Evolutionary conservation across 2,329 filamentous ascomycete species (phyloP), one percentile per base, ranked within the genome.

Genomic region (Penicillium sp.): DNA sequence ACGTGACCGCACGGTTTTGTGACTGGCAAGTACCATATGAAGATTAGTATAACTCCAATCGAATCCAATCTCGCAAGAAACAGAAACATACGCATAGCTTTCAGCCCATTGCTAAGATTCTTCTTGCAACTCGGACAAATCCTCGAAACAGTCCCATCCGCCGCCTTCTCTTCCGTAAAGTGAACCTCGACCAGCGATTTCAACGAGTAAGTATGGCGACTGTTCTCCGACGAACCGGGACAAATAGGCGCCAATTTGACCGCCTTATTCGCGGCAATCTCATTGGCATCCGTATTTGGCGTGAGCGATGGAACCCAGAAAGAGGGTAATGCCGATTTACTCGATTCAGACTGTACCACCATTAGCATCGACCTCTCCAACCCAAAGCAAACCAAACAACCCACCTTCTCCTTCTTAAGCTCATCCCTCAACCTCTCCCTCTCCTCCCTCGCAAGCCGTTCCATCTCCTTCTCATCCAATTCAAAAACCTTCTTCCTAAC

Each of bases 231-330:
- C 1, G 91, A 91, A 0, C 87, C 88, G 0, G 92, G 92, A 65
- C 92, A 97, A 2, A 88, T 79, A 0, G 92, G 91, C 5, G 81
- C 79, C 23, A 83, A 76, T 68, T 94, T 95, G 47, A 77, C 70
- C 49, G 85, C 82, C 68, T 85, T 87, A n/a, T 75, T 75, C 34
- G 83, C 75, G 6, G 82, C 75, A 66, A 86, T 79, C 48, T 86
- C 77, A 48, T 81, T 77, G 45, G 79, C 76, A 43, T 83, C 83
- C 33, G 81, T 83, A 0, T 81, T 80, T 1, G 91, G 91, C 0
- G 90, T 95, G 53, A 93, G 83, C 0, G 89, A 90, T 0, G 92
- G 93, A 11, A 93, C 88, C 94, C 93, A 97, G 76, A 97, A 97
- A 0, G 91, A 95, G 0, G 91, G 90, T 0, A 96, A 77, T 14